These are phyloP conservation scores for Cyclanthera cordifolia DNA, from an alignment of 306 rosid genomes.

Conservation along the genomic window DNA sequence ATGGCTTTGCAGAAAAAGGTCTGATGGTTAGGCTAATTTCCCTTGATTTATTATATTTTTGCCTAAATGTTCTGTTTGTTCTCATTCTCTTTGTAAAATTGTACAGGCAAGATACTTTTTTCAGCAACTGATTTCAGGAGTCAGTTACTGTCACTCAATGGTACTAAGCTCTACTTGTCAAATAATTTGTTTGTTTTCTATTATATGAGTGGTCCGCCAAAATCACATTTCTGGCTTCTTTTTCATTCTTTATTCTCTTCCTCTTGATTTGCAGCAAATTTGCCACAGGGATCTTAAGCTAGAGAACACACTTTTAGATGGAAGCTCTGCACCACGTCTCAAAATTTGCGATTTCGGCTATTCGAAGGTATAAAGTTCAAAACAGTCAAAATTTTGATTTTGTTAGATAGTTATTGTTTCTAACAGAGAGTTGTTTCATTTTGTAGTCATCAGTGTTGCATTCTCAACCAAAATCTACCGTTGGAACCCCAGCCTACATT, in stretches of 20 bases:
- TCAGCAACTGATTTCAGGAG: slow-evolving; percentile 92
- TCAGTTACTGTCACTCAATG: slow-evolving; percentile 91
- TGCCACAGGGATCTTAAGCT: slow-evolving; percentile 7
- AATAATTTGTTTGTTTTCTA: background rate
- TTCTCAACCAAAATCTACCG: slow-evolving; percentile 93
- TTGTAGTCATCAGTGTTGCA: slow-evolving; percentile 73
- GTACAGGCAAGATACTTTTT: slow-evolving; percentile 80
- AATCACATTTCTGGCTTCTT: background rate
- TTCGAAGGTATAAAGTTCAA: background rate
- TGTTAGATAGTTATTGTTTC: too few relatives aligned
- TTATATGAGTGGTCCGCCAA: background rate
- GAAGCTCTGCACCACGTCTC: slow-evolving; percentile 2
- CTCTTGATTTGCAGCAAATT: slow-evolving; percentile 11
- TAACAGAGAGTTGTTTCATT: too few relatives aligned
- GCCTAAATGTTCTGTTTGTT: background rate
- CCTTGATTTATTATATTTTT: background rate
- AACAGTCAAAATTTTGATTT: too few relatives aligned
- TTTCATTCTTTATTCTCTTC: background rate
- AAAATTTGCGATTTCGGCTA: slow-evolving; percentile 5
- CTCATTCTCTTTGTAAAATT: slow-evolving; percentile 1
- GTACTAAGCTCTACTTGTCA: slow-evolving; percentile 27
- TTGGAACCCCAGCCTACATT: slow-evolving; percentile 90
- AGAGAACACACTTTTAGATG: slow-evolving; percentile 2
- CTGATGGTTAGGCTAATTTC: background rate
- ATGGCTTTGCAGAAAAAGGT: background rate